Base-by-base conservation (phyloP, 1,284 basidiomycete species). In the Trichosporon inkin region DNA sequence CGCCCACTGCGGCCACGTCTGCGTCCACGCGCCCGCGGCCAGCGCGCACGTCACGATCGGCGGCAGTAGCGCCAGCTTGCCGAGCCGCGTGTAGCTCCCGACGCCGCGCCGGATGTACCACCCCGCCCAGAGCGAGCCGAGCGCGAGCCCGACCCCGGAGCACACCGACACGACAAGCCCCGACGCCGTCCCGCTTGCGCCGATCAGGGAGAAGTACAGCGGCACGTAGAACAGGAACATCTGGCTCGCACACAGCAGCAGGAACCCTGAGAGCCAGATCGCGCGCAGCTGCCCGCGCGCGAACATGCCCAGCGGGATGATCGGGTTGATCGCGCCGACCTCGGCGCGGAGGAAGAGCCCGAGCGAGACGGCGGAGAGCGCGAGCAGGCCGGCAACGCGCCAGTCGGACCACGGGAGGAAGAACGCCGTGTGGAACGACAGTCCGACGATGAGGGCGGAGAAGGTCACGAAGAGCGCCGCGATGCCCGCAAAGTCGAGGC, bases 41-140 rank as follows among this genome's bases (percentile, higher is more conserved):
- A 72, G 62, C 0, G 69, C 57, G 16, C 67, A 64, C 6, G 44
- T 49, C 7, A 67, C 19, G 47, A 75, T 65, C 0, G 74, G 62
- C 6, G 75, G 69, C 20, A 71, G 20, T 32, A 79, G 67, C 1
- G 72, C 63, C 11, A 74, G 7, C 5, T 70, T 58, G 4, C 75
- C 78, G 8, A 80, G 57, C 16, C 58, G 22, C 5, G 67, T 67
- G 60, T 76, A 80, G 8, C 62, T 56, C 0, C 73, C 73, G 6
- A 32, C 6, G 0, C 76, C 73, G 3, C 63, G 53, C 11, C 73
- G 71, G 52, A 80, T 80, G 47, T 77, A 90, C 88, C 90, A 88
- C 71, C 93, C 93, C 41, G 91, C 89, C 56, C 89, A 82, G 19
- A 97, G 83, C 63, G 90, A 92, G 28, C 92, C 92, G 1, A 84